Evolutionary conservation across 148 eudicot genomes (phyloP).

Genomic region (Tetragonia tetragonoides): DNA sequence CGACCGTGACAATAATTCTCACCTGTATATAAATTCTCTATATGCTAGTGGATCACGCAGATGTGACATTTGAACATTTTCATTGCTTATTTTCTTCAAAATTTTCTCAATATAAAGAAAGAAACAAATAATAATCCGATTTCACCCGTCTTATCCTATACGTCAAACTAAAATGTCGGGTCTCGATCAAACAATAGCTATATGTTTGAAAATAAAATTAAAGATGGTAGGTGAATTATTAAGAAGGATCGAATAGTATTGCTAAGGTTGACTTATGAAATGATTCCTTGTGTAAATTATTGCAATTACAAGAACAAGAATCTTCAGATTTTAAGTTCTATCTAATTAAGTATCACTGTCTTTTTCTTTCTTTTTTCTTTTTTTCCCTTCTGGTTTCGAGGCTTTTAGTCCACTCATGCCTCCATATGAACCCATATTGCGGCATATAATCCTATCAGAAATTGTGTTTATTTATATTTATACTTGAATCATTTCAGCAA

Average conservation of each 20-base stretch:
- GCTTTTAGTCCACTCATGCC: conserved; percentile 17
- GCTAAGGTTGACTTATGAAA: conserved; percentile 23
- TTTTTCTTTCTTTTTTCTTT: neutral
- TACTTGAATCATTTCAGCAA: neutral
- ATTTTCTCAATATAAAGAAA: no score
- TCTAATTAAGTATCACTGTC: no score
- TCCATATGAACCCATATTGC: conserved; percentile 2
- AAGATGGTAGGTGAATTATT: neutral
- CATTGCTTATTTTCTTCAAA: no score
- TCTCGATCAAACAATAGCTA: neutral
- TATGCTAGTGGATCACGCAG: no score
- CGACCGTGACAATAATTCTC: no score
- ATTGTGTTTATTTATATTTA: neutral
- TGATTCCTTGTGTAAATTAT: conserved; percentile 28
- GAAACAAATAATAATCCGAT: no score
- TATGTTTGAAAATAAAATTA: neutral
- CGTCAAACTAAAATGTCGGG: no score
- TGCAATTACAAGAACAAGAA: neutral
- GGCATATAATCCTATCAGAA: neutral
- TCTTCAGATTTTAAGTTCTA: neutral
- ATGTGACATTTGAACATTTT: no score
- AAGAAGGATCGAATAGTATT: neutral
- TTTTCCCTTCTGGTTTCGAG: neutral
- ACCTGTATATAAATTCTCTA: no score
- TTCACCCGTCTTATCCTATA: no score